Evolutionary conservation across 2,329 filamentous ascomycete species (phyloP), one percentile per base, ranked within the genome.

Genomic region (Teratosphaeriaceae sp.): DNA sequence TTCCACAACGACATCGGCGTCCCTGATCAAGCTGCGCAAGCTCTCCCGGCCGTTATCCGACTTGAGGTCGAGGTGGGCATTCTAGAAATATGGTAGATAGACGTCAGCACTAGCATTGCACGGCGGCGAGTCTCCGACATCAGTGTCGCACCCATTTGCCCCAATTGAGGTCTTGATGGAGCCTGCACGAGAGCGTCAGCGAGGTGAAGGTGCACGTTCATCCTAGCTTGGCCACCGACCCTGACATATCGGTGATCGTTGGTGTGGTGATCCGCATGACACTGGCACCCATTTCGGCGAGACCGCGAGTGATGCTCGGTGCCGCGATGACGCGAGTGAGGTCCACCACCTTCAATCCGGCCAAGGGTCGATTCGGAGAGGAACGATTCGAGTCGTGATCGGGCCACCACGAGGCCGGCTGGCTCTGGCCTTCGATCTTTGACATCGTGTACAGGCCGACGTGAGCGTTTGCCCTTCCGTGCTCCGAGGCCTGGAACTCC

Each of bases 241-340:
- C 37, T 0, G 72, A 49, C 22, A 55, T 39, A 57, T 85, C 82
- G 13, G 80, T 80, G n/a, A 88, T 69, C 35, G 77, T 68, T 0
- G 80, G 75, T 6, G 78, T 79, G 2, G 82, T 87, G 35, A 88
- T 71, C 54, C 86, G 84, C 51, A 88, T 71, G 1, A 88, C 83
- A 41, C 82, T 76, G 6, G 84, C 84, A 2, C 85, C 85, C 57
- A 87, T 82, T 48, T 85, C 84, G n/a, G 80, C 82, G 0, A 88
- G 72, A 1, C 80, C 80, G 22, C 82, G 76, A 2, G 79, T 79
- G 51, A 88, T 80, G 3, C 80, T 78, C n/a, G 84, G 84, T 0
- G 83, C 84, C 3, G 84, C 84, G 49, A 88, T 86, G 55, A 88
- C 80, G 30, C 84, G 79, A 57, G 82, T 85, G 22, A 88, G 66